These are phyloP conservation scores for Lactuca sativa DNA, from an alignment of 129 eudicot species.

Conservation along the genomic window DNA sequence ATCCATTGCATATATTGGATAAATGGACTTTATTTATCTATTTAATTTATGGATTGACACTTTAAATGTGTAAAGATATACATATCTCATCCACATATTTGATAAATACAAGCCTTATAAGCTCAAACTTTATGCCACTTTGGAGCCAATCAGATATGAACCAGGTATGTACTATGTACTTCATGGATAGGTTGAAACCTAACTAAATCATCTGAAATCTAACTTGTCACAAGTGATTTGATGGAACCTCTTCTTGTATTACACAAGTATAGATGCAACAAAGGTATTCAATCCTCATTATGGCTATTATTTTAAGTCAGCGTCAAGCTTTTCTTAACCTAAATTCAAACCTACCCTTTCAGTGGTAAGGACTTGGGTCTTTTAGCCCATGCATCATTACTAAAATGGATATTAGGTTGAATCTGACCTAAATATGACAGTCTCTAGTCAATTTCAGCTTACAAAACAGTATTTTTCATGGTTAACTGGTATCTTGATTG, in stretches of 20 bases:
- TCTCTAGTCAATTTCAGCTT: conserved; percentile 13
- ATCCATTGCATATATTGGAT: no score
- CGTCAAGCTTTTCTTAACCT: no score
- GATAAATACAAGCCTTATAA: not conserved
- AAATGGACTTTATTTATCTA: no score
- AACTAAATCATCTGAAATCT: not conserved
- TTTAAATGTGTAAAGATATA: not conserved
- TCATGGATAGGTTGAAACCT: not conserved
- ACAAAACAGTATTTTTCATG: not conserved
- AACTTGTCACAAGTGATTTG: not conserved
- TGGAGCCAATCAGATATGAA: not conserved
- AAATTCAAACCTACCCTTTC: no score
- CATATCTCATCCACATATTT: not conserved
- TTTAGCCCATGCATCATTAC: no score
- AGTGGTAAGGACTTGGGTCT: no score
- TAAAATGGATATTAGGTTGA: no score
- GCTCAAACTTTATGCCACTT: not conserved
- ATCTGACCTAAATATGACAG: not conserved
- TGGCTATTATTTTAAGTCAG: no score
- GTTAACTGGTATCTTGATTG: not conserved
- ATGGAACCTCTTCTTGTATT: not conserved
- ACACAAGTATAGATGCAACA: no score
- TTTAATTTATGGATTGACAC: not conserved
- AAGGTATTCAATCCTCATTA: no score
- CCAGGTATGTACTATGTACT: not conserved